Evolutionary conservation across 2,329 filamentous ascomycete species (phyloP).

Genomic region (Diaporthe citri): DNA sequence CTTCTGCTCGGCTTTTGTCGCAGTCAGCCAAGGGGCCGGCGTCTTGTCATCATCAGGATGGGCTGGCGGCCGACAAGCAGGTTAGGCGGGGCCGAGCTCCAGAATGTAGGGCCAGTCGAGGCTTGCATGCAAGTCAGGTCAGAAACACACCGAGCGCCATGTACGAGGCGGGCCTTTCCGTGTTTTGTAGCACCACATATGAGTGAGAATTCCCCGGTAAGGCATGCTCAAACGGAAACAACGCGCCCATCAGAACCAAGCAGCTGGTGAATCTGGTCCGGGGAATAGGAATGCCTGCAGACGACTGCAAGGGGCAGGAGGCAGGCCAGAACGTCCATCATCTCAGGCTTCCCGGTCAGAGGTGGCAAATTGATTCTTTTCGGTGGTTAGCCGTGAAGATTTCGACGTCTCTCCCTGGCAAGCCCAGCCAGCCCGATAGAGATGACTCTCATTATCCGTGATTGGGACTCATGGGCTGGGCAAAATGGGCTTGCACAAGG

Average conservation of each 20-base stretch:
- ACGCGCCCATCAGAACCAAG: slow-evolving; percentile 17
- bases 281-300: slow-evolving; percentile 3
- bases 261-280: slow-evolving; percentile 16
- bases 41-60: slow-evolving; percentile 26
- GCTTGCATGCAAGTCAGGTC: slow-evolving; percentile 2
- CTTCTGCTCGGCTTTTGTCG: not conserved
- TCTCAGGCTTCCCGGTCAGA: not conserved
- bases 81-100: not conserved
- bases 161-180: slow-evolving; percentile 2
- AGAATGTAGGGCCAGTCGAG: slow-evolving; percentile 13
- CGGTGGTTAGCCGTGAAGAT: slow-evolving; percentile 10
- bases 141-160: slow-evolving; percentile 25
- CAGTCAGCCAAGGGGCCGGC: not conserved
- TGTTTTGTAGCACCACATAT: slow-evolving; percentile 13
- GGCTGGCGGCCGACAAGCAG: slow-evolving; percentile 26
- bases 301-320: slow-evolving; percentile 12
- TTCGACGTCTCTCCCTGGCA: not conserved
- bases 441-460: slow-evolving; percentile 2
- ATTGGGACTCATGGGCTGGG: not conserved
- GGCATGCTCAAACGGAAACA: slow-evolving; percentile 11
- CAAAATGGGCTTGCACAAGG: slow-evolving; percentile 7
- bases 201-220: not conserved
- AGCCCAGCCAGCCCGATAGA: not conserved
- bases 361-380: slow-evolving; percentile 25
- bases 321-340: not conserved